Base-by-base conservation (phyloP, 2,329 filamentous ascomycete genomes). In the Raffaelea ambrosiae region DNA sequence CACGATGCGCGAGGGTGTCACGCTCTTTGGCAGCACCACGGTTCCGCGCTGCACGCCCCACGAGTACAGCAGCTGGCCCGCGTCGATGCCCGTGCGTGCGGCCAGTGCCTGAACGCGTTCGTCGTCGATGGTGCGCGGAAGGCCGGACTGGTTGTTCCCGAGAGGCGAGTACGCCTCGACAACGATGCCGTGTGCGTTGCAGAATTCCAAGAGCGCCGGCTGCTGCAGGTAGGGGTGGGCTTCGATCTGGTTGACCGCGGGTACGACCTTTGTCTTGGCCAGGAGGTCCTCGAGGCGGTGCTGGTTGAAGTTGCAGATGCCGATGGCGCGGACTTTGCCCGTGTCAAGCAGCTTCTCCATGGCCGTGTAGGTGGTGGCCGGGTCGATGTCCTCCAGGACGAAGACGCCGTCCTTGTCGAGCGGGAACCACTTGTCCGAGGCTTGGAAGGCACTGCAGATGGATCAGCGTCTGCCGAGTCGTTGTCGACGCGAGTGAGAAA, bases 191-290 rank as follows among this genome's bases (percentile, higher is more conserved):
- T 83, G 75, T 53, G 70, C 61, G 46, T 73, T 63, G 64, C 74
- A 79, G 62, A 74, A 80, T 14, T 72, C 66, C 8, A 82, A 62
- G 23, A 86, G 64, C 18, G 74, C 68, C 2, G 66, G 65, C 59
- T 79, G 82, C 59, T 84, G 82, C 11, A 86, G 69, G 57, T 83
- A 83, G 2, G 82, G 80, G 61, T 86, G 81, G 45, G 79, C 79
- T 61, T 86, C 82, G 53, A 86, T 79, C 64, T 86, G 82, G 64
- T 86, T 85, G 55, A 76, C 74, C 2, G 77, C 77, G 1, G 82
- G 82, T 1, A 69, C 64, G 11, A 80, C 68, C 36, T 65, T 72
- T n/a, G 74, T 73, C 55, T 76, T 74, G 44, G 59, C 48, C 19
- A 73, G 59, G 39, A 76, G 61, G n/a, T 66, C 56, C 55, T 71